Evolutionary conservation across 306 rosid genomes (phyloP).

Genomic region (Hippophae gyantsensis): DNA sequence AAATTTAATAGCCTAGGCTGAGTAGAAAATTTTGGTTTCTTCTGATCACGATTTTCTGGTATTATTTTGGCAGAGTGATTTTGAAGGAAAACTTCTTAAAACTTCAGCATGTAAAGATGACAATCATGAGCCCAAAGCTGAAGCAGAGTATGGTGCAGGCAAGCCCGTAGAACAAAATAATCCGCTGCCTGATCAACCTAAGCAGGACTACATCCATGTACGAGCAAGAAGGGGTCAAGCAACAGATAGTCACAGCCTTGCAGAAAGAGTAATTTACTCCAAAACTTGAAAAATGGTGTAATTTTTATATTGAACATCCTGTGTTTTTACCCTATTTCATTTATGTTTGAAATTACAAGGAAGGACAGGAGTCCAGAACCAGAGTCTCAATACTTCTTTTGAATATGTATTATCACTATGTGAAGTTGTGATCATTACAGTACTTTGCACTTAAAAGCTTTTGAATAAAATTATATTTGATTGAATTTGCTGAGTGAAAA

Average conservation of each 20-base stretch:
- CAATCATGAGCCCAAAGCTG: conserved; percentile 41
- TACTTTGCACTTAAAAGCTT: conserved; percentile 10
- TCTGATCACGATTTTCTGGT: conserved; percentile 1
- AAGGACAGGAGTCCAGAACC: background rate
- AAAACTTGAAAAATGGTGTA: conserved; percentile 1
- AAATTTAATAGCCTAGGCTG: background rate
- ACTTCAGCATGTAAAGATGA: conserved; percentile 31
- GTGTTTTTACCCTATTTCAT: background rate
- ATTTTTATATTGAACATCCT: background rate
- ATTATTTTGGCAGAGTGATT: conserved; percentile 35
- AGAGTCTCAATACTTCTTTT: background rate
- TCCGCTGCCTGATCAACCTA: conserved; percentile 52
- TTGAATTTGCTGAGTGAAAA: conserved; percentile 18
- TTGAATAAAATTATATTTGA: conserved; percentile 12
- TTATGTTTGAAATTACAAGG: no score
- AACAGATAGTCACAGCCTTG: conserved; percentile 89
- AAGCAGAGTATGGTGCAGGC: conserved; percentile 60
- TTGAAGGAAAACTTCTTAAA: conserved; percentile 53
- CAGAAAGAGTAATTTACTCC: conserved; percentile 65
- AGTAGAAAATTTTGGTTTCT: background rate
- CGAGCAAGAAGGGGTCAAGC: conserved; percentile 98
- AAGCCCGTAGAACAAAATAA: conserved; percentile 46
- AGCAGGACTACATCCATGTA: conserved; percentile 84
- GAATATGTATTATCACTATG: no score
- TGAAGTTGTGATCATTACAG: background rate